Evolutionary conservation across 202 grass and related monocot species (phyloP), one percentile per base, ranked within the genome.

Genomic region (Schoenoplectus tabernaemontani): DNA sequence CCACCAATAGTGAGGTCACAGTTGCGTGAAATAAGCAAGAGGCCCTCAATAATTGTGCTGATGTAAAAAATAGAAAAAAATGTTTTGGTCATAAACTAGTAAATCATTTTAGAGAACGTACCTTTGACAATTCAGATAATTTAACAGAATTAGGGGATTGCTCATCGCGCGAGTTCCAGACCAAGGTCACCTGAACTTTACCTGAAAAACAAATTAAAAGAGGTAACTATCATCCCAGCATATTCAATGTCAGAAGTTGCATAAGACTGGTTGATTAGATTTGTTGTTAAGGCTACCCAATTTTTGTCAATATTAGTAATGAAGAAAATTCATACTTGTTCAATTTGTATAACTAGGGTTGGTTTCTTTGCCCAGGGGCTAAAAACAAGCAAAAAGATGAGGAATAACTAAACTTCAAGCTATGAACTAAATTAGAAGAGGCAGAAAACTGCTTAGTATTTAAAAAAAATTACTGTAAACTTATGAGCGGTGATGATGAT

Each of bases 131-230:
- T 65, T 87, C 84, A 81, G 51, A 82, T 79, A 94, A 78, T 66
- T 92, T 94, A 81, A 85, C 82, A 36, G 88, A 79, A 80, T 87
- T 90, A 76, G 86, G 63, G 6, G 91, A 88, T 57, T 84, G 86
- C 76, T 92, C 91, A 24, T 97, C 89, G 84, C 89, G 93, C 80
- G 91, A 90, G 60, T 97, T 94, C 91, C 94, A 97, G 88, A 97
- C 89, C 51, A 97, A 84, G 38, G 94, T 92, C 85, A 97, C 57
- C 80, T 94, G 94, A 54, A 97, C 94, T 92, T 84, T 92, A 82
- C 91, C 94, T 97, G 67, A 33, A 41, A 44, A 9, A n/a, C 64
- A 10, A 44, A 69, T 86, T 50, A 48, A 82, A 78, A 77, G 9
- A 59, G 59, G 4, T 46, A 28, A 47, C 73, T 86, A 73, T 50